Evolutionary conservation across 345 rosid genomes (phyloP), one percentile per base, ranked within the genome.

Genomic region (Lepidium africanum): DNA sequence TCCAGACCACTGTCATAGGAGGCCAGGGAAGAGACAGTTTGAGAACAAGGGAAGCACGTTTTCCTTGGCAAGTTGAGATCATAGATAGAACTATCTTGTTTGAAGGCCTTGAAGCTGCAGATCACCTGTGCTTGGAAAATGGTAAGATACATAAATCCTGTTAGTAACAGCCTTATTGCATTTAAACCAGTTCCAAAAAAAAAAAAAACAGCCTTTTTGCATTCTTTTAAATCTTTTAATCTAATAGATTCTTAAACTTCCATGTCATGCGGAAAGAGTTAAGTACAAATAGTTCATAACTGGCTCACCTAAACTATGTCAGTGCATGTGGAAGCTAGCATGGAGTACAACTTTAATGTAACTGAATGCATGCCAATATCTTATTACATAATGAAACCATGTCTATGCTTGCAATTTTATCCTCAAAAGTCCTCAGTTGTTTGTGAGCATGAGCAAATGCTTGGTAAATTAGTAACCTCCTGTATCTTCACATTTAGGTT

Each of bases 91-190:
- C 83, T 80, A 81, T 91, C 78, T 70, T 94, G 74, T 83, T 81
- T 70, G 99, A 94, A 81, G 88, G 97, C 71, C 91, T 91, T 56
- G 83, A 86, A 81, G 90, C 79, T 79, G 92, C 96, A 58, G 99
- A 91, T 73, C 80, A 63, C 54, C 51, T 94, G 54, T 91, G 95
- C 77, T 74, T 77, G 82, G 82, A 85, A 76, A 94, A 94, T 80
- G 97, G 99, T 94, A 78, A 91, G 88, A 10, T 65, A 52, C 51
- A 63, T 72, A 53, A 38, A 47, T 53, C 15, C 38, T 15, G 25
- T 67, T 60, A 25, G 63, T 43, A 16, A 58, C 46, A 17, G 67
- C 38, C 38, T 53, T 67, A 63, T 60, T 67, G 14, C 49, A 67
- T 21, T 60, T n/a, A n/a, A n/a, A n/a, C n/a, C n/a, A n/a, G n/a